Evolutionary conservation across 306 rosid species (phyloP).

Genomic region (Trifolium fragiferum): DNA sequence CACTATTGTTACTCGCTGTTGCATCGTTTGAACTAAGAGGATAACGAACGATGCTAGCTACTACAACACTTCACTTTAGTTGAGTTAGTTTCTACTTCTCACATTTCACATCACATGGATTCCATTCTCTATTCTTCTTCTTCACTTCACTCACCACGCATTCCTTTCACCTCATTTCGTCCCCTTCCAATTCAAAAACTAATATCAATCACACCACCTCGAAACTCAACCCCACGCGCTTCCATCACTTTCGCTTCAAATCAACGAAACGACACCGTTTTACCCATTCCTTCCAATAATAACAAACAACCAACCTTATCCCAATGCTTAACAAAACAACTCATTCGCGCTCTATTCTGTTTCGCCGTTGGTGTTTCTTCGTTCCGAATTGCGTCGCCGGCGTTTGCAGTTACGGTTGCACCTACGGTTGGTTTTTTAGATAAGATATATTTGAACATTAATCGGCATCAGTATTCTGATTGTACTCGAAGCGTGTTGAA

Average conservation of each 20-base stretch:
- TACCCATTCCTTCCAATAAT: not conserved
- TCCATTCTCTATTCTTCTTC: slow-evolving; percentile 28
- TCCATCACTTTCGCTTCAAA: slow-evolving; percentile 11
- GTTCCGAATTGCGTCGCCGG: slow-evolving; percentile 48
- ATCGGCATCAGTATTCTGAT: slow-evolving; percentile 55
- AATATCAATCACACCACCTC: not conserved
- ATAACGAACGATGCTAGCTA: not conserved
- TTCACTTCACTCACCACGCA: slow-evolving; percentile 22
- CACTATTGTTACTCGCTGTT: too few relatives aligned
- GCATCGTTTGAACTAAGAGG: too few relatives aligned
- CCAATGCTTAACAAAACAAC: slow-evolving; percentile 43
- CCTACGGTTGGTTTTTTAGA: slow-evolving; percentile 9
- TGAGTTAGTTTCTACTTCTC: not conserved
- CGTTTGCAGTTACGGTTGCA: slow-evolving; percentile 41
- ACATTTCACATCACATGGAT: slow-evolving; percentile 34
- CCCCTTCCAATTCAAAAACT: slow-evolving; percentile 40
- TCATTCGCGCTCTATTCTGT: slow-evolving; percentile 57
- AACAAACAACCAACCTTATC: slow-evolving; percentile 4
- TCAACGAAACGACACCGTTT: slow-evolving; percentile 12
- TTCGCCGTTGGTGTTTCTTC: slow-evolving; percentile 63
- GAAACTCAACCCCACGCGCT: slow-evolving; percentile 36
- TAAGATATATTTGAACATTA: slow-evolving; percentile 39
- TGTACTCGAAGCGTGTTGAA: slow-evolving; percentile 61
- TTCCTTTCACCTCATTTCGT: slow-evolving; percentile 22
- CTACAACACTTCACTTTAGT: not conserved